These are phyloP conservation scores for Entrophospora sp. DNA, from an alignment of 192 early-diverging fungal species.

Conservation along the genomic window DNA sequence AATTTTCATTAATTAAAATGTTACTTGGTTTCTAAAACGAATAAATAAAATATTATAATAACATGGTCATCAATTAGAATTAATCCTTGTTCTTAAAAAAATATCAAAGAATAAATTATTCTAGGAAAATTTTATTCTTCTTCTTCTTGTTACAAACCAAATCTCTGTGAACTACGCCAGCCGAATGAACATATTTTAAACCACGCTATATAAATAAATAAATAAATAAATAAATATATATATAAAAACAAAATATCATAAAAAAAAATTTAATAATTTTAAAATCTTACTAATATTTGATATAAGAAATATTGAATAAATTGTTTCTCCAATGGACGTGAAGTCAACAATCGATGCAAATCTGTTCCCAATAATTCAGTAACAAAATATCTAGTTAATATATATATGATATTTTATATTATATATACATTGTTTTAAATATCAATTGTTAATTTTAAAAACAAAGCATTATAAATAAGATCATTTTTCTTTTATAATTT, in stretches of 20 bases:
- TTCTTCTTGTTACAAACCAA: slow-evolving; percentile 49
- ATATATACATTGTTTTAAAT: too few species aligned
- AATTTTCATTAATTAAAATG: slow-evolving; percentile 95
- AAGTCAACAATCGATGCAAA: slow-evolving; percentile 83
- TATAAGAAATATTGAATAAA: slow-evolving; percentile 98
- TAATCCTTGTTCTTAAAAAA: background rate
- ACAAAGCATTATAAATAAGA: too few species aligned
- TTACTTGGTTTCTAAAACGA: slow-evolving; percentile 93
- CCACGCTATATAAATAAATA: slow-evolving; percentile 70
- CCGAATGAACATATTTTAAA: slow-evolving; percentile 90
- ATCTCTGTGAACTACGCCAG: slow-evolving; percentile 92
- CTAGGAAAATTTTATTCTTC: too few species aligned
- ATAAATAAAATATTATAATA: too few species aligned
- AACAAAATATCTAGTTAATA: slow-evolving; percentile 72
- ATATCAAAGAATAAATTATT: too few species aligned
- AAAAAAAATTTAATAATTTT: background rate
- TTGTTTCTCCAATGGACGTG: slow-evolving; percentile 85
- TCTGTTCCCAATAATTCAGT: slow-evolving; percentile 94
- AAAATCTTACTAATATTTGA: slow-evolving; percentile 69
- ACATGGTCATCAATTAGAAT: too few species aligned
- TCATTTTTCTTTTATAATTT: background rate
- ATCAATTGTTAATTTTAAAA: too few species aligned
- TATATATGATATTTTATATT: too few species aligned
- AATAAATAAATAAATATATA: too few species aligned
- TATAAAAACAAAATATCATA: too few species aligned